Evolutionary conservation across 1,284 basidiomycete genomes (phyloP).

Genomic region (Microbotryum silenes-acaulis): DNA sequence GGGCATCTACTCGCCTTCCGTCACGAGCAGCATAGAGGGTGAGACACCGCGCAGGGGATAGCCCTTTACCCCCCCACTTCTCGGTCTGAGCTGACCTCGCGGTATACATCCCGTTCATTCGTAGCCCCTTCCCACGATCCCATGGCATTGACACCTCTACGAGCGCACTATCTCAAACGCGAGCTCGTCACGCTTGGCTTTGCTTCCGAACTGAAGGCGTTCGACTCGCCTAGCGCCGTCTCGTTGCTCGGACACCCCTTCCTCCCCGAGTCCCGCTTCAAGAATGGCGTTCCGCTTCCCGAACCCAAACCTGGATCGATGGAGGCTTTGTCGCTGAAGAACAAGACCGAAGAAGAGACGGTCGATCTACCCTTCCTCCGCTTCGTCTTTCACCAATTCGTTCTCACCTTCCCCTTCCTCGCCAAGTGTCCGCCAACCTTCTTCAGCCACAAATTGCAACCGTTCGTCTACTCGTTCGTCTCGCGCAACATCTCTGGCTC

Average conservation of each 20-base stretch:
- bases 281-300: slow-evolving; percentile 24
- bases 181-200: slow-evolving; percentile 82
- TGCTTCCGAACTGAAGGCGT: slow-evolving; percentile 60
- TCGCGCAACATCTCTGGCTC: slow-evolving; percentile 65
- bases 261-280: slow-evolving; percentile 45
- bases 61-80: not conserved
- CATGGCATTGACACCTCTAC: slow-evolving; percentile 58
- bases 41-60: not conserved
- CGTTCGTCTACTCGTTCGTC: slow-evolving; percentile 74
- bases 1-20: slow-evolving; percentile 19
- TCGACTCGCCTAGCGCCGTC: slow-evolving; percentile 62
- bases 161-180: slow-evolving; percentile 93
- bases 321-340: slow-evolving; percentile 8
- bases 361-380: slow-evolving; percentile 73
- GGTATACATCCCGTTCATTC: not conserved
- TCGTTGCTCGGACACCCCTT: slow-evolving; percentile 83
- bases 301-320: slow-evolving; percentile 9
- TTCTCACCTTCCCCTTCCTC: slow-evolving; percentile 89
- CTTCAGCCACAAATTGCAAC: slow-evolving; percentile 85
- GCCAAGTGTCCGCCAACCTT: slow-evolving; percentile 70
- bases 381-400: slow-evolving; percentile 81
- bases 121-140: slow-evolving; percentile 4
- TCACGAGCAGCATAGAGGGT: slow-evolving; percentile 11
- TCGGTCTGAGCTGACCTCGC: not conserved
- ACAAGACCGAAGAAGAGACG: slow-evolving; percentile 19